Evolutionary conservation across 2,329 filamentous ascomycete species (phyloP), one percentile per base, ranked within the genome.

Genomic region (Pseudogymnoascus sp.): DNA sequence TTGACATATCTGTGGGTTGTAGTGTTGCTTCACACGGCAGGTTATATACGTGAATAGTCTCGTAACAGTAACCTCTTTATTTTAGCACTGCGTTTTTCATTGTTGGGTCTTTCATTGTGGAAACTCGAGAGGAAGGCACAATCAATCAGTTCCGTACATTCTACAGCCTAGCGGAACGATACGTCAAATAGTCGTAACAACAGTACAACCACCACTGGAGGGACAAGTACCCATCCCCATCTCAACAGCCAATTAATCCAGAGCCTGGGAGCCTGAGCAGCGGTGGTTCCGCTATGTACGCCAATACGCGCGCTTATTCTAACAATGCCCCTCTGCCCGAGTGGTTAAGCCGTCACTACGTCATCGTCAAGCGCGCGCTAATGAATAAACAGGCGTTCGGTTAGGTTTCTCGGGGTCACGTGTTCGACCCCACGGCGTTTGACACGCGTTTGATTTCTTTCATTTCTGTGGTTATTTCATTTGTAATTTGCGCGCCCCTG

Each of bases 351-450:
- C 7, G 4, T 2, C 8, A 22, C 43, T 54, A 54, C 43, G 43
- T 54, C 43, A 54, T 54, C 33, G 43, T 54, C 43, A 54, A 33
- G 43, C 43, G 43, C 43, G 43, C 43, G 43, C 43, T 54, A 54
- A 54, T 54, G 4, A 12, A 33, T 33, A 18, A 30, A 54, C 43
- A 54, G 43, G 43, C 8, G 25, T 33, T 54, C 43, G 25, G n/a
- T 30, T 6, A 16, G 6, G 43, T 12, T 33, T n/a, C 4, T 6
- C 8, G 25, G 43, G 28, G 43, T 54, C 43, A 54, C 43, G 43
- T 54, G 43, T 33, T 54, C 25, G 25, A 54, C 25, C n/a, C 25
- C 25, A 33, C 43, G n/a, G 4, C 2, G 14, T n/a, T 16, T 28
- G 43, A 30, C 30, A 11, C 1, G 30, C 30, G 22, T 25, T 33